Base-by-base conservation (phyloP, 2,329 filamentous ascomycete genomes). In the Colletotrichum euphorbiae region DNA sequence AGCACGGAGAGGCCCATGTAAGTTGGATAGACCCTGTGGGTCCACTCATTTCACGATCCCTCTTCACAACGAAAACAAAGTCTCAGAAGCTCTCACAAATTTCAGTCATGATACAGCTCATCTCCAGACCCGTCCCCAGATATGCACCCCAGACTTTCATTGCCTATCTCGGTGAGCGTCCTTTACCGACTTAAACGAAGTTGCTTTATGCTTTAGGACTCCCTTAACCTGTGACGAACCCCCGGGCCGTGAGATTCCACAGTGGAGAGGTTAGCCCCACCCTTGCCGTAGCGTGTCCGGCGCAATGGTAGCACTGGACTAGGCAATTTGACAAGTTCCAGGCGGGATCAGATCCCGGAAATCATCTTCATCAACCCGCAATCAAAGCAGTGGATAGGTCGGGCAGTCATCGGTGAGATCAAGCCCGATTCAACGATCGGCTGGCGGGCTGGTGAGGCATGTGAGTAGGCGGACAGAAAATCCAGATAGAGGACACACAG, bases 271-370 rank as follows among this genome's bases (percentile, higher is more conserved):
- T 5, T 48, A 40, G 17, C 54, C 59, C 59, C 48, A 62, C 59
- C 15, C 17, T 40, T 17, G 46, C 65, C 45, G 52, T 43, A 64
- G 52, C 43, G 45, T 63, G 40, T 24, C 52, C 60, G 54, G 21
- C 31, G 46, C 36, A 54, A 68, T 21, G 61, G 61, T 68, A 59
- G 52, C 61, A 65, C 48, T 55, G 54, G 48, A 48, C 48, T 54
- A 58, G 54, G 54, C 55, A 69, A 66, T 66, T 69, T 66, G 61
- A 56, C 55, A 55, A 24, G 54, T 46, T 42, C 17, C 19, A 40
- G 31, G 3, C 28, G 28, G 28, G 52, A 38, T 43, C 48, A 17
- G 9, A 60, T 60, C 46, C 46, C 24, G 43, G 60, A 21, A 38
- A 31, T 31, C 21, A 40, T 5, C 13, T 62, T 38, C 63, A 43